These are phyloP conservation scores for Eimeria falciformis DNA, from an alignment of 169 alveolate genomes.

Conservation along the genomic window DNA sequence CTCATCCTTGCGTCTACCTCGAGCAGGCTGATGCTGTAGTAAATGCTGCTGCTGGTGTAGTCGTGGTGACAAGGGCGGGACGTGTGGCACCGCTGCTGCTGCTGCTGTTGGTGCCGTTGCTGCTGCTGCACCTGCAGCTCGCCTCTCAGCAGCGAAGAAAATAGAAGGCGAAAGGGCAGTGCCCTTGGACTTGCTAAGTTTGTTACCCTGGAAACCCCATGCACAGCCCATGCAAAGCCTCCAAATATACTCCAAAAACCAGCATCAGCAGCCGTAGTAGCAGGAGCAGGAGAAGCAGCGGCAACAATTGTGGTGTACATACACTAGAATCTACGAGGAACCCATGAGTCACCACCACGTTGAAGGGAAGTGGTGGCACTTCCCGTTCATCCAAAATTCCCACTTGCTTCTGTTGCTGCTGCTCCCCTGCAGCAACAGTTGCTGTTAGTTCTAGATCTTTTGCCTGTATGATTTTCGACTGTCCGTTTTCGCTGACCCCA, in stretches of 20 bases:
- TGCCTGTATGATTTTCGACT: neutral
- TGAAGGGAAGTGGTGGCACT: slow-evolving; percentile 90
- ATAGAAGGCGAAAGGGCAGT: slow-evolving; percentile 90
- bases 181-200: slow-evolving; percentile 95
- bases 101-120: neutral
- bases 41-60: slow-evolving; percentile 1
- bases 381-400: neutral
- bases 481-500: neutral
- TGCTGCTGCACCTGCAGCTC: neutral
- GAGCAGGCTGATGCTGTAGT: slow-evolving; percentile 11
- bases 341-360: slow-evolving; percentile 94
- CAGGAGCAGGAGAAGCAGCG: neutral
- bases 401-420: neutral
- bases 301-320: neutral
- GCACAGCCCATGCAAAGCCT: neutral
- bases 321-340: slow-evolving; percentile 91
- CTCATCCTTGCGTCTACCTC: no score
- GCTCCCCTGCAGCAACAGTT: neutral
- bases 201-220: slow-evolving; percentile 88
- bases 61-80: slow-evolving; percentile 2
- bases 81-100: neutral
- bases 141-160: slow-evolving; percentile 66
- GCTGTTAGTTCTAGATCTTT: neutral
- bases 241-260: neutral
- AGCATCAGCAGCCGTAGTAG: neutral